A percentile compares a stretch with the other conserved stretches of the same genome.
Conservation (phyloP, 2,329 filamentous ascomycete genomes). For the Davidsoniella virescens region DNA sequence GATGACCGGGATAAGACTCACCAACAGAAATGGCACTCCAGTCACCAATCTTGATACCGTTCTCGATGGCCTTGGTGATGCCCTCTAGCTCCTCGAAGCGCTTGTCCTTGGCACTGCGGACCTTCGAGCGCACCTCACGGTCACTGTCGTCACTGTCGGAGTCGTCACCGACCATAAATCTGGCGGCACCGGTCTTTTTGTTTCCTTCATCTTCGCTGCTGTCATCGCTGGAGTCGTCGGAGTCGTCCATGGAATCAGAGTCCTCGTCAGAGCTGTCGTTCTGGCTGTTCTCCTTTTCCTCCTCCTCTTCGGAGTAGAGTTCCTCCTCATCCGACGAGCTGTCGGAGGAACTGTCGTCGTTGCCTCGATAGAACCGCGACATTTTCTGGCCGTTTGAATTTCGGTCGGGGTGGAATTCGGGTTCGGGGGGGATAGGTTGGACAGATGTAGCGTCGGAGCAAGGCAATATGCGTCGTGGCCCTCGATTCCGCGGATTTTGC, state of each 20-base stretch:
- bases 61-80: slow-evolving; percentile 82
- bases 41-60: slow-evolving; percentile 93
- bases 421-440: slow-evolving; percentile 1
- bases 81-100: slow-evolving; percentile 82
- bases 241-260: slow-evolving; percentile 29
- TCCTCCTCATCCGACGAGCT: slow-evolving; percentile 93
- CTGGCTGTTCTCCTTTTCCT: slow-evolving; percentile 35
- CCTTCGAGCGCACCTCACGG: slow-evolving; percentile 67
- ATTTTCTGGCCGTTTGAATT: slow-evolving; percentile 27
- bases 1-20: slow-evolving; percentile 28
- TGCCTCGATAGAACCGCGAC: slow-evolving; percentile 95
- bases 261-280: slow-evolving; percentile 31
- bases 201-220: slow-evolving; percentile 49
- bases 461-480: slow-evolving; percentile 11
- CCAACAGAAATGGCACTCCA: slow-evolving; percentile 85
- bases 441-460: slow-evolving; percentile 10
- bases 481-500: slow-evolving; percentile 12
- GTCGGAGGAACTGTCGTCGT: slow-evolving; percentile 84
- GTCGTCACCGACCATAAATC: slow-evolving; percentile 68
- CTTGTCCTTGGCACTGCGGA: slow-evolving; percentile 98
- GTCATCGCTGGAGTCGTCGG: slow-evolving; percentile 35
- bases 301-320: slow-evolving; percentile 69
- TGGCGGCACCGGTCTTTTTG: slow-evolving; percentile 53
- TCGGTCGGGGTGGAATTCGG: not conserved
- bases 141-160: slow-evolving; percentile 75